Base-by-base conservation (phyloP, 352 stramenopile genomes). In the Globisporangium abappressorium region DNA sequence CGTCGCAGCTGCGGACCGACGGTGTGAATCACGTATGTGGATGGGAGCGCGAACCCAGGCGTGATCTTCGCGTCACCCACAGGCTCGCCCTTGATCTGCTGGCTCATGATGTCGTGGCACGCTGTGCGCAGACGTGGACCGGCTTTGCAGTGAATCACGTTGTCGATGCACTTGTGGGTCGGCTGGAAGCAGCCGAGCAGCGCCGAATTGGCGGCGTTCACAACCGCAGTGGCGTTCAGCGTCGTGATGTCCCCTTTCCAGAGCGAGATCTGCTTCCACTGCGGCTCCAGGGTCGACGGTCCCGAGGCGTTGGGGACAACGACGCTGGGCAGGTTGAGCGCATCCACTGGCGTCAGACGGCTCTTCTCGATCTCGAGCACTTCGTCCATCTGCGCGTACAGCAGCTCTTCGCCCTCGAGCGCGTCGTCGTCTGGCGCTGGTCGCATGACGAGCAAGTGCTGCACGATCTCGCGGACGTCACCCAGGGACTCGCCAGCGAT, bases 131-230 rank as follows among this genome's bases (percentile, higher is more conserved):
- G 68, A 3, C 85, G 78, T 22, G 81, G 82, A 1, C 81, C 83
- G 0, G 82, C 78, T 60, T 78, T 79, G 60, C 76, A 81, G 71
- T 93, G 83, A 57, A 91, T 92, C 38, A 90, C 76, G 34, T 92
- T 91, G 72, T 93, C 82, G 56, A 91, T 91, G 58, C 83, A 93
- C 43, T 77, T 81, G 63, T 91, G 83, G 4, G 78, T 75, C 26
- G 83, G 83, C 65, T 87, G 74, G 68, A 92, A 93, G 67, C 85
- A 92, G 0, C 83, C 82, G n/a, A 93, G 71, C 20, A 90, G 73
- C 38, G 70, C 68, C 24, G 75, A 80, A 66, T 93, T 92, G 43
- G 83, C 81, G 9, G 85, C 83, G 54, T 92, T 93, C 0, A 89
- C 81, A 51, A 92, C 90, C 14, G 77, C 83, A 20, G 85, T 87